These are phyloP conservation scores for Plasmopara muralis DNA, from an alignment of 352 stramenopile species.

Conservation along the genomic window DNA sequence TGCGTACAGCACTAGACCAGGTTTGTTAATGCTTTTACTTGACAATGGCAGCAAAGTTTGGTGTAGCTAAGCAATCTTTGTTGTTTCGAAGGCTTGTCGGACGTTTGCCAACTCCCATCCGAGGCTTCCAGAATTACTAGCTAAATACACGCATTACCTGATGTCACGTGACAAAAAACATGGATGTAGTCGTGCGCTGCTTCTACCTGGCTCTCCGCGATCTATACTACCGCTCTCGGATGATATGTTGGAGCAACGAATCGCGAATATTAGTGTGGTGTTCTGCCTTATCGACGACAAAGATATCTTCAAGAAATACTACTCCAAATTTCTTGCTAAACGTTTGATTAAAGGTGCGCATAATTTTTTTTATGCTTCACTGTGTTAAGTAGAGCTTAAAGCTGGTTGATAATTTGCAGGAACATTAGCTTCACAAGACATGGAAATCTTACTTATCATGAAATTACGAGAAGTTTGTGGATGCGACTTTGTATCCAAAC, in stretches of 20 bases:
- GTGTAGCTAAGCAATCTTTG: neutral
- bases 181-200: conserved; percentile 13
- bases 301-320: conserved; percentile 87
- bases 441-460: conserved; percentile 73
- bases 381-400: neutral
- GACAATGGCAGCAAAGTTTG: neutral
- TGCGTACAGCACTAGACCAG: conserved; percentile 78
- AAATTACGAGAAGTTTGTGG: conserved; percentile 83
- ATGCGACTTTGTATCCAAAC: conserved; percentile 81
- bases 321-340: conserved; percentile 80
- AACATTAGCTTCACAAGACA: conserved; percentile 62
- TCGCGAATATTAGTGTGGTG: conserved; percentile 75
- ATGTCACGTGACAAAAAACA: conserved; percentile 72
- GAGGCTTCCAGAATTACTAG: conserved; percentile 65
- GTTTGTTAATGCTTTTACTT: conserved; percentile 21
- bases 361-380: neutral
- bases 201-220: conserved; percentile 20
- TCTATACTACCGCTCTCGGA: conserved; percentile 24
- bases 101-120: conserved; percentile 81
- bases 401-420: conserved; percentile 14
- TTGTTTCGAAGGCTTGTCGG: conserved; percentile 49
- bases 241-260: conserved; percentile 67
- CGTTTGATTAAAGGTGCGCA: conserved; percentile 73
- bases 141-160: conserved; percentile 79
- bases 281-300: conserved; percentile 88